Percentiles rank a stretch among this genome's conserved stretches.
phyloP scores from a whole-genome alignment of 2,329 filamentous ascomycete species.

The Diatrype stigma region DNA sequence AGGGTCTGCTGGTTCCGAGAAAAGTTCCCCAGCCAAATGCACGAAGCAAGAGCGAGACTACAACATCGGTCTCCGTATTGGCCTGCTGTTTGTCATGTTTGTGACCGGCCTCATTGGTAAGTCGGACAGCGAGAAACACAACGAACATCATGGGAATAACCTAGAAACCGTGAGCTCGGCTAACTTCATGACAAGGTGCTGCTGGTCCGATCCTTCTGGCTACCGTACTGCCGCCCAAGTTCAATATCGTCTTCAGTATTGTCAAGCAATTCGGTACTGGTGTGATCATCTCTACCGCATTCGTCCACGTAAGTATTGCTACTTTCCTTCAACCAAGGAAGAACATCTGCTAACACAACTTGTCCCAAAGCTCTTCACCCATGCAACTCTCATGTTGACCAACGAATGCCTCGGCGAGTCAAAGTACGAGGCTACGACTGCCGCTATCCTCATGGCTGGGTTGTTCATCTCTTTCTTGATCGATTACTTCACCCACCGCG shows the following conservation, averaged over 20 bases:
- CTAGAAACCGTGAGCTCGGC: neutral
- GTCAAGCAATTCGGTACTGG: conserved; percentile 73
- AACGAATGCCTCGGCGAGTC: conserved; percentile 66
- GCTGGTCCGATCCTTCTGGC: conserved; percentile 63
- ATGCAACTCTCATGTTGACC: conserved; percentile 67
- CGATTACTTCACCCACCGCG: conserved; percentile 61
- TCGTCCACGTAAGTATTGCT: conserved; percentile 60
- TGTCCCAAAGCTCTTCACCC: conserved; percentile 60
- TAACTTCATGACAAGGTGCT: conserved; percentile 37
- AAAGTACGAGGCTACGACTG: conserved; percentile 63
- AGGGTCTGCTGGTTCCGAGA: too few relatives aligned
- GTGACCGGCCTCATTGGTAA: conserved; percentile 61
- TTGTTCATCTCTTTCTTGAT: conserved; percentile 69
- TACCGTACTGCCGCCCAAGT: conserved; percentile 49
- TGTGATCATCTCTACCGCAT: conserved; percentile 67
- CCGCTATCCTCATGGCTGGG: conserved; percentile 70
- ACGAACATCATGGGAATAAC: neutral
- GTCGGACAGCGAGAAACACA: conserved; percentile 2
- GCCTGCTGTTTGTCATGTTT: conserved; percentile 68
- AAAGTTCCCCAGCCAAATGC: too few relatives aligned
- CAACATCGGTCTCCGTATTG: conserved; percentile 64
- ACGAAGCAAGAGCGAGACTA: conserved; percentile 50
- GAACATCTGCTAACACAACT: conserved; percentile 1
- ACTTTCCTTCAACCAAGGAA: too few relatives aligned
- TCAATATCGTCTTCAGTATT: conserved; percentile 51